These are phyloP conservation scores for Termitomyces sp. DNA, from an alignment of 768 basidiomycete species.

Conservation along the genomic window DNA sequence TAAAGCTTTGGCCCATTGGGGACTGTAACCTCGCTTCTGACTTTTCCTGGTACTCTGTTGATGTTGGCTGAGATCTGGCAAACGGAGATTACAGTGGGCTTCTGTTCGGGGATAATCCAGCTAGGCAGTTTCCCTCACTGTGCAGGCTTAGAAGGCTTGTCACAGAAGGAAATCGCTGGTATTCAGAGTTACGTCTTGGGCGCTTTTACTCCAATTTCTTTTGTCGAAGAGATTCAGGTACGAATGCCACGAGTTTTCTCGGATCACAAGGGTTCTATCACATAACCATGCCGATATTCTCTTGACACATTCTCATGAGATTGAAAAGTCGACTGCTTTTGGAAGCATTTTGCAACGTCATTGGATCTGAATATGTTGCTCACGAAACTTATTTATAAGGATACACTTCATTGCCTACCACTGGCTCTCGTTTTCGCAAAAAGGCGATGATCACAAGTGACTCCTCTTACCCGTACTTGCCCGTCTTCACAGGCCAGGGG, in stretches of 20 bases:
- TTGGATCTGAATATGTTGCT: conserved; percentile 13
- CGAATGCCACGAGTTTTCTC: conserved; percentile 10
- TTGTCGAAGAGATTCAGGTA: conserved; percentile 14
- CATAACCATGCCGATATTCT: conserved; percentile 14
- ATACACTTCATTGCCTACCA: conserved; percentile 2
- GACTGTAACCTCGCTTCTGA: neutral
- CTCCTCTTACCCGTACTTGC: conserved; percentile 27
- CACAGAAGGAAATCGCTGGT: neutral
- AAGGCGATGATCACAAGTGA: conserved; percentile 6
- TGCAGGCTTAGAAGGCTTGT: neutral
- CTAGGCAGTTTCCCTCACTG: neutral
- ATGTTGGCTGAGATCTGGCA: neutral
- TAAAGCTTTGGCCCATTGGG: neutral
- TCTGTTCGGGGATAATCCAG: neutral
- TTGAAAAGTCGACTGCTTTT: conserved; percentile 14
- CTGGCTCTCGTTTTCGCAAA: neutral
- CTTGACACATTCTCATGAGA: conserved; percentile 10
- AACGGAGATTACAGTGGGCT: conserved; percentile 14
- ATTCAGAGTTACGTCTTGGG: neutral
- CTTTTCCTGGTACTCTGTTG: neutral
- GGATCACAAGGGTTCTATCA: conserved; percentile 4
- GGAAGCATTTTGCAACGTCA: conserved; percentile 9
- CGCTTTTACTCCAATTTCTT: conserved; percentile 3
- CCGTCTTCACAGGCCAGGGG: conserved; percentile 57
- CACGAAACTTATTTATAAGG: conserved; percentile 14